Evolutionary conservation across 805 yeast species (phyloP).

Genomic region (Martiniozyma abietophila): DNA sequence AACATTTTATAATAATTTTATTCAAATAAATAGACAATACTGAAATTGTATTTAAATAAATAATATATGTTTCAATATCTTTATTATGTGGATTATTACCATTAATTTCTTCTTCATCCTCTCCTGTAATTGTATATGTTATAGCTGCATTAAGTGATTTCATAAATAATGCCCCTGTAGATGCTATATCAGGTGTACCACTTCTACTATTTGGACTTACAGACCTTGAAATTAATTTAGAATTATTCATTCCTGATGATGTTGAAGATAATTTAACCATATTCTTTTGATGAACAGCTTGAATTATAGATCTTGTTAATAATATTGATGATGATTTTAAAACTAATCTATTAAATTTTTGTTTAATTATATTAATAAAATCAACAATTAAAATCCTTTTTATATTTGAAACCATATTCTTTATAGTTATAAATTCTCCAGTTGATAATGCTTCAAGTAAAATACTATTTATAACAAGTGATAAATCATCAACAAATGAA

Average conservation of each 20-base stretch:
- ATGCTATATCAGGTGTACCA: conserved; percentile 23
- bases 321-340: conserved; percentile 29
- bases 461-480: conserved; percentile 61
- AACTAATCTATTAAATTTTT: conserved; percentile 35
- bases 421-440: conserved; percentile 52
- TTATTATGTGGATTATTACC: conserved; percentile 24
- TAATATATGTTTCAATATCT: conserved; percentile 45
- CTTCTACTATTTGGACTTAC: conserved; percentile 21
- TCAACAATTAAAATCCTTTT: conserved; percentile 55
- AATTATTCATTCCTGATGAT: conserved; percentile 4
- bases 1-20: conserved; percentile 39
- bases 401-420: conserved; percentile 45
- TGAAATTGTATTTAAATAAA: conserved; percentile 66
- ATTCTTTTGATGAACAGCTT: conserved; percentile 15
- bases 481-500: conserved; percentile 79
- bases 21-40: conserved; percentile 50
- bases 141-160: conserved; percentile 31
- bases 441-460: conserved; percentile 60
- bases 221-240: too few relatives aligned
- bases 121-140: conserved; percentile 29
- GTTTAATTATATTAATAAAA: conserved; percentile 45
- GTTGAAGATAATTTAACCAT: conserved; percentile 4
- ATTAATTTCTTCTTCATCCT: conserved; percentile 18
- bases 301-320: conserved; percentile 14
- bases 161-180: conserved; percentile 27